Conservation (phyloP, 129 eudicot species). For the Ambrosia artemisiifolia region DNA sequence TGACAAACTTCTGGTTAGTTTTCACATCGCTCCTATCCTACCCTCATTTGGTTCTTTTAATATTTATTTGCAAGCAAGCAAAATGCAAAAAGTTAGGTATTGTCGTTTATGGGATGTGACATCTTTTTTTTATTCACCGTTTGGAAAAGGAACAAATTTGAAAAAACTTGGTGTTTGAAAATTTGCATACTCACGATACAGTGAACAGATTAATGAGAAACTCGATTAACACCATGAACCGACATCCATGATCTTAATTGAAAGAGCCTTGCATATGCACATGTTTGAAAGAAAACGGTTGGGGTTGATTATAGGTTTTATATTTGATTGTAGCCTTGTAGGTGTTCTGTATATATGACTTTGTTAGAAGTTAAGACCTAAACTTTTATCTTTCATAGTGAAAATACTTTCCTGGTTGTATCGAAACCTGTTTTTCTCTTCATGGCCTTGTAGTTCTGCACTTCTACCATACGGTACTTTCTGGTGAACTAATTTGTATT, state of each 20-base stretch:
- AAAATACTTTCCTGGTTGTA: not conserved
- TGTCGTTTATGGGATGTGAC: not conserved
- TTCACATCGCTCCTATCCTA: not conserved
- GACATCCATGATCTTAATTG: not conserved
- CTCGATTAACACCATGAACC: not conserved
- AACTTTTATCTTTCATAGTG: not conserved
- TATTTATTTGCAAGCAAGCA: slow-evolving; percentile 8
- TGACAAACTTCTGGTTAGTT: slow-evolving; percentile 65
- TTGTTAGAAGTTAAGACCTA: not conserved
- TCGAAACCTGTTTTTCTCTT: not conserved
- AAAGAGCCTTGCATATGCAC: not conserved
- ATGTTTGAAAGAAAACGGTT: not conserved
- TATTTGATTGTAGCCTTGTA: not conserved
- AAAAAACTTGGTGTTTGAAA: not conserved
- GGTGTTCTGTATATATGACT: not conserved
- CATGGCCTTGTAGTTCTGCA: not conserved
- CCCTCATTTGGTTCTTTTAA: not conserved
- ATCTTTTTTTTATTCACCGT: not conserved
- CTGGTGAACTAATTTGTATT: not conserved
- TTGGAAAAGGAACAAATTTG: slow-evolving; percentile 2
- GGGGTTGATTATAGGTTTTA: not conserved
- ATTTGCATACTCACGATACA: not conserved
- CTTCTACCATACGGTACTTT: not conserved
- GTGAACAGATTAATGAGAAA: not conserved
- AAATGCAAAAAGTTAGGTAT: slow-evolving; percentile 5